A percentile compares a stretch with the other conserved stretches of the same genome.
phyloP scores from a whole-genome alignment of 768 basidiomycete species.

The Serendipita sp. region DNA sequence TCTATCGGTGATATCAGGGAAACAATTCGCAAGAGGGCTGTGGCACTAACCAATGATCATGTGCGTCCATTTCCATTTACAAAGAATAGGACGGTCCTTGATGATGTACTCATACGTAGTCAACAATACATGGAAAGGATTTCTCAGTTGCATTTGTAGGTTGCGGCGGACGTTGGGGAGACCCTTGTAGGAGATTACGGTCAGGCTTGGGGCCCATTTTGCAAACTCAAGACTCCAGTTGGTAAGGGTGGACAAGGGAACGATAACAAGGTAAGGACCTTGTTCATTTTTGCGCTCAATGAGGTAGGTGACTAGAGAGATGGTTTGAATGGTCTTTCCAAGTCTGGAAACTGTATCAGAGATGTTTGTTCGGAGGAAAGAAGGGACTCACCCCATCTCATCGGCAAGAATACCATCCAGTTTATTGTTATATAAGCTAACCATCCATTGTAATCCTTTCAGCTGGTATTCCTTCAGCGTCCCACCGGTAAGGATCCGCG shows the following conservation, averaged over 20 bases:
- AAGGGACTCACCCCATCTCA: constrained; percentile 51
- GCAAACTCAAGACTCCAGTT: constrained; percentile 95
- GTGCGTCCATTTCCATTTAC: constrained; percentile 89
- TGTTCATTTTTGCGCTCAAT: constrained; percentile 80
- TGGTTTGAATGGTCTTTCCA: constrained; percentile 88
- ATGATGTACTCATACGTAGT: constrained; percentile 98
- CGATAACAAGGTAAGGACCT: constrained; percentile 92
- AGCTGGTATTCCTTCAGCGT: constrained; percentile 89
- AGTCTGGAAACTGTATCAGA: constrained; percentile 32
- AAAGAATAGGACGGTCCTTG: constrained; percentile 80
- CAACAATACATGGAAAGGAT: constrained; percentile 79
- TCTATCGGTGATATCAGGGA: constrained; percentile 28
- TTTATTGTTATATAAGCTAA: constrained; percentile 90
- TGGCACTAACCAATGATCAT: constrained; percentile 74
- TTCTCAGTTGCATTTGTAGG: constrained; percentile 62
- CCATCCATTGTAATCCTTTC: constrained; percentile 97
- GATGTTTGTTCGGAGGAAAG: background rate
- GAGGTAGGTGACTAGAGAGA: constrained; percentile 87
- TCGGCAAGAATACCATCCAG: constrained; percentile 91
- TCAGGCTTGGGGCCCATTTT: constrained; percentile 86
- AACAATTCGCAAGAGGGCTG: background rate
- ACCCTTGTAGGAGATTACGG: constrained; percentile 76
- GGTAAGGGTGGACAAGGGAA: constrained; percentile 90
- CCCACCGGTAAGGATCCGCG: constrained; percentile 62
- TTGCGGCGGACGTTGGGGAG: constrained; percentile 69